phyloP scores from a whole-genome alignment of 176 grass and related monocot species.

The Typha latifolia region DNA sequence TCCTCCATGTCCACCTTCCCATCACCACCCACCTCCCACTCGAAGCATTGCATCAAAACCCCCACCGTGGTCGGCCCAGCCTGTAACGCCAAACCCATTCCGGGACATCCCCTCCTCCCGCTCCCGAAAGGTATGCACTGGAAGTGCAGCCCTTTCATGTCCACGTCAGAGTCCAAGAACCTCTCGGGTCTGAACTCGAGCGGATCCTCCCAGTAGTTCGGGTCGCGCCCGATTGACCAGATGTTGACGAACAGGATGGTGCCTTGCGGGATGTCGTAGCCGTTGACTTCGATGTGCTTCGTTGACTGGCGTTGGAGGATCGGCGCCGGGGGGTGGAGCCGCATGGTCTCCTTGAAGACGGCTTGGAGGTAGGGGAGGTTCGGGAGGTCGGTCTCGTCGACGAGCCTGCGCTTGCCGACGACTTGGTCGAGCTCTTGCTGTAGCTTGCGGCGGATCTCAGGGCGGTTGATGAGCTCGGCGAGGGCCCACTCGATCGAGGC shows the following conservation, averaged over 20 bases:
- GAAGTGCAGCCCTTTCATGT: constrained; percentile 42
- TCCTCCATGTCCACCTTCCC: constrained; percentile 50
- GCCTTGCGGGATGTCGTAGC: constrained; percentile 40
- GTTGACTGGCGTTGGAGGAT: constrained; percentile 33
- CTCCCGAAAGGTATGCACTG: constrained; percentile 70
- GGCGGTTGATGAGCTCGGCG: constrained; percentile 42
- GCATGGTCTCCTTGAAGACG: constrained; percentile 42
- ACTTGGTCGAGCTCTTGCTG: constrained; percentile 29
- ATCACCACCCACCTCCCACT: constrained; percentile 38
- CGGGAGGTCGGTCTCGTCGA: constrained; percentile 31
- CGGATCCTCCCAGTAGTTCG: constrained; percentile 31
- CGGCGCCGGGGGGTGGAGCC: constrained; percentile 31
- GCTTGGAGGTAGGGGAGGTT: constrained; percentile 45
- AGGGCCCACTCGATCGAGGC: constrained; percentile 52
- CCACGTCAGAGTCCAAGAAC: constrained; percentile 31
- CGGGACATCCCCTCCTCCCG: constrained; percentile 61
- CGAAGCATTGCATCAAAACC: constrained; percentile 60
- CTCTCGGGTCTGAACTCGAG: constrained; percentile 33
- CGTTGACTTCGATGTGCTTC: constrained; percentile 27
- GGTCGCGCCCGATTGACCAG: constrained; percentile 48
- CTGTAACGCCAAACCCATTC: constrained; percentile 44
- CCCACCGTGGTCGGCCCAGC: constrained; percentile 41
- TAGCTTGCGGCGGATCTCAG: constrained; percentile 13
- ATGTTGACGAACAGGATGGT: constrained; percentile 43
- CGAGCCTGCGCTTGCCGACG: constrained; percentile 26